Base-by-base conservation (phyloP, 106 monocot species). In the Platanthera zijinensis region DNA sequence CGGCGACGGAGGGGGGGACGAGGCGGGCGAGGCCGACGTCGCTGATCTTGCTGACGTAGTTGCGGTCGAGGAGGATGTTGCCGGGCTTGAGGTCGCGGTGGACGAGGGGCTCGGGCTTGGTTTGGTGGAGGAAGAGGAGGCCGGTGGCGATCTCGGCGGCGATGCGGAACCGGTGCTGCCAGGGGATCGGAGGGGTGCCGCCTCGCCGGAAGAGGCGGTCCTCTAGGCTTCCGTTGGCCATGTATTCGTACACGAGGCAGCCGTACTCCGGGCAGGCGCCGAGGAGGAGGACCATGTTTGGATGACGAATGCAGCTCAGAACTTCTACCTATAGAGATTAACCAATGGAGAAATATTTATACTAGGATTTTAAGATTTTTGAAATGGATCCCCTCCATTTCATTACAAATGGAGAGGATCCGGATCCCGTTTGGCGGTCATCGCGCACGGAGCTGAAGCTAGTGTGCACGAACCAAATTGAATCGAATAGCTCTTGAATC, bases 271-370 rank as follows among this genome's bases (percentile, higher is more conserved):
- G 83, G 66, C 83, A 83, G 53, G 83, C 83, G 15, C 83, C 83
- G 3, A 83, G 83, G 10, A 83, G 78, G 1, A 83, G 74, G 19
- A 83, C 83, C 78, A 83, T 83, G 68, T 83, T 64, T 21, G 83
- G 84, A 63, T 84, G 84, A 14, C 84, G 53, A n/a, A 92, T 88
- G 84, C 92, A 89, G 79, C 92, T 89, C 74, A 92, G 74, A 3
- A 92, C 83, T 62, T 86, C 88, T 49, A 91, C 76, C 86, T 86
- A 47, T 12, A 12, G 67, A 53, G 3, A 13, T 8, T 8, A 8
- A 13, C 13, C 52, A 53, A 0, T 13, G 1, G 8, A 2, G 52
- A 53, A 53, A 53, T 53, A 8, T 53, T 32, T 32, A 32, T 32
- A 32, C 32, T 32, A 32, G 2, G 32, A 32, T 32, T 32, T 32